Evolutionary conservation across 140 eudicot species (phyloP).

Genomic region (Erigeron philadelphicus): DNA sequence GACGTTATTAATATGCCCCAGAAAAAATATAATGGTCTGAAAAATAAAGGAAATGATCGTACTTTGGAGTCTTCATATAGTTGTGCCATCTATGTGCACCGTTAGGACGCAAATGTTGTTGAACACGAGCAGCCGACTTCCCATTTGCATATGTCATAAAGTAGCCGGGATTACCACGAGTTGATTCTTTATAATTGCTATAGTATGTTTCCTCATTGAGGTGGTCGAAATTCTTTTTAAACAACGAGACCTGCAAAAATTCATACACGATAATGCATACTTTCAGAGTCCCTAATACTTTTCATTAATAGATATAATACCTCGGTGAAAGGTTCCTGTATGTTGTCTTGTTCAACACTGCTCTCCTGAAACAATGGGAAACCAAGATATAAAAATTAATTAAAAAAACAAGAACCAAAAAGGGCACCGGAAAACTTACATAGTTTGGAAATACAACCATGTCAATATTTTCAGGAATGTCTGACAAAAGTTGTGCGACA

Average conservation of each 20-base stretch:
- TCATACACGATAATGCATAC: constrained; percentile 7
- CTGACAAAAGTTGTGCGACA: constrained; percentile 35
- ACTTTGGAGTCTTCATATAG: constrained; percentile 66
- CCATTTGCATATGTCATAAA: constrained; percentile 78
- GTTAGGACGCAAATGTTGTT: constrained; percentile 70
- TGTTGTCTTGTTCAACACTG: constrained; percentile 52
- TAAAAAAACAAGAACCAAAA: background rate
- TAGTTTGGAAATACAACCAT: constrained; percentile 59
- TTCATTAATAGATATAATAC: constrained; percentile 17
- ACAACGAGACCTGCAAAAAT: constrained; percentile 51
- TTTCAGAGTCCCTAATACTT: background rate
- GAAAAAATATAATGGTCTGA: background rate
- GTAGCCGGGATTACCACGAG: constrained; percentile 61
- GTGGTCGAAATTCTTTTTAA: constrained; percentile 75
- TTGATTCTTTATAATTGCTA: constrained; percentile 54
- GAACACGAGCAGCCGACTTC: constrained; percentile 63
- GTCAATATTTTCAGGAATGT: constrained; percentile 43
- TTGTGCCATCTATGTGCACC: constrained; percentile 91
- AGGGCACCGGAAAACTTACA: constrained; percentile 35
- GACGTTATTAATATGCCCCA: background rate
- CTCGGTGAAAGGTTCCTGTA: constrained; percentile 55
- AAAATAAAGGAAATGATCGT: constrained; percentile 21
- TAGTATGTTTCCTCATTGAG: constrained; percentile 52
- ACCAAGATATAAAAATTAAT: background rate
- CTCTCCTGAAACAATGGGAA: constrained; percentile 46